A percentile compares a stretch with the other conserved stretches of the same genome.
These are phyloP conservation scores for Ganoderma lingzhi DNA, from an alignment of 1,284 basidiomycete species.

Conservation along the genomic window DNA sequence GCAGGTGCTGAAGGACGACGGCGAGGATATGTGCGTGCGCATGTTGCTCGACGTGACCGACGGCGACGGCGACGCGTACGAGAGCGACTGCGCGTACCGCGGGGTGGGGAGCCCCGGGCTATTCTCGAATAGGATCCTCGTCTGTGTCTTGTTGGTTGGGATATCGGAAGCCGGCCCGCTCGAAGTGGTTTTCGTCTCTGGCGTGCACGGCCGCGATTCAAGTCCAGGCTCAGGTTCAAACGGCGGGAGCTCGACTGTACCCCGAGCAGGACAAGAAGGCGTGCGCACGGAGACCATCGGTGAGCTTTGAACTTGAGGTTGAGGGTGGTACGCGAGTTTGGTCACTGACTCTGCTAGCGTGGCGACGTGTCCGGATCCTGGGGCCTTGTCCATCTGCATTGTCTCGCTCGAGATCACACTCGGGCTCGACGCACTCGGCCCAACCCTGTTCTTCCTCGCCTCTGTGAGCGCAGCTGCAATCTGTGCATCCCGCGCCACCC, in stretches of 20 bases:
- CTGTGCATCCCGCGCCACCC: constrained; percentile 17
- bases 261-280: not conserved
- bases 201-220: not conserved
- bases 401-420: too few relatives aligned
- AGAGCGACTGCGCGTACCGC: constrained; percentile 23
- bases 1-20: constrained; percentile 20
- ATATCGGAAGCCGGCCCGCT: constrained; percentile 14
- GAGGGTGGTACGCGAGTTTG: not conserved
- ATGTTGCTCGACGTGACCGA: constrained; percentile 18
- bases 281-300: not conserved
- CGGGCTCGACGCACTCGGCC: constrained; percentile 2
- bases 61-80: constrained; percentile 23
- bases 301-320: not conserved
- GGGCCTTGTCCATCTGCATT: not conserved
- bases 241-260: not conserved
- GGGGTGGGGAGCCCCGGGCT: constrained; percentile 10
- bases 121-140: constrained; percentile 10
- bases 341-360: not conserved
- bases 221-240: too few relatives aligned
- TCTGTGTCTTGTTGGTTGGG: constrained; percentile 21
- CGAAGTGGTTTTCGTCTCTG: not conserved
- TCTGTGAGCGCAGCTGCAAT: constrained; percentile 14
- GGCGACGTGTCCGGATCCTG: not conserved
- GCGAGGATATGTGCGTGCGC: constrained; percentile 25
- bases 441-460: not conserved